Conservation (phyloP, 1,139 yeast species). For the Candida sp. region DNA sequence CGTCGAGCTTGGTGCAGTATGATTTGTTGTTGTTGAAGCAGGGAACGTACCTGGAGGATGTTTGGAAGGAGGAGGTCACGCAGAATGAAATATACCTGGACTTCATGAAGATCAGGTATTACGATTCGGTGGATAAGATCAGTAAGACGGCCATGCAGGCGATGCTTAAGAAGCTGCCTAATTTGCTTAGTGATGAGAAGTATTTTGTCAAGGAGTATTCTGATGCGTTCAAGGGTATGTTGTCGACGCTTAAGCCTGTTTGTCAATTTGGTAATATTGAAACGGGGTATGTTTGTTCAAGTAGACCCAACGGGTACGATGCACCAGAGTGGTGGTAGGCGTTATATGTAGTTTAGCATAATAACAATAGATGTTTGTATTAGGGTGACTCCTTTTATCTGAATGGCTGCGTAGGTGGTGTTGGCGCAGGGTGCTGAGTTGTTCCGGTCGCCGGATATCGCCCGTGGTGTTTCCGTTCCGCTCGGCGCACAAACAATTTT, state of each 20-base stretch:
- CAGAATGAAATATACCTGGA: conserved; percentile 13
- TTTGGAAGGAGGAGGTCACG: conserved; percentile 20
- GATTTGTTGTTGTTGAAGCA: conserved; percentile 31
- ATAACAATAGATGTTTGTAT: not conserved
- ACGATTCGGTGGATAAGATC: conserved; percentile 32
- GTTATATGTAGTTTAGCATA: conserved; percentile 10
- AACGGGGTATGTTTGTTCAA: conserved; percentile 25
- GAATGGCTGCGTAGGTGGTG: not conserved
- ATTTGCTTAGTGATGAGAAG: conserved; percentile 17
- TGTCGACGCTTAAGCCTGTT: conserved; percentile 31
- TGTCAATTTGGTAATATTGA: conserved; percentile 23
- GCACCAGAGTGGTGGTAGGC: conserved; percentile 25
- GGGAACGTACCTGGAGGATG: conserved; percentile 23
- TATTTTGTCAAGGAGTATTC: conserved; percentile 25
- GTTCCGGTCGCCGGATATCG: too few species aligned
- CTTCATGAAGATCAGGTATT: conserved; percentile 23
- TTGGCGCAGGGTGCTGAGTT: too few species aligned
- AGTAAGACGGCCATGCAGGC: conserved; percentile 26
- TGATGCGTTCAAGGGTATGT: conserved; percentile 26
- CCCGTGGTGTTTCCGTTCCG: too few species aligned
- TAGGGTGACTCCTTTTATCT: not conserved
- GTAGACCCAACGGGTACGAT: conserved; percentile 32
- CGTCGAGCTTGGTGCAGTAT: conserved; percentile 32
- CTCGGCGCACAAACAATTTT: too few species aligned
- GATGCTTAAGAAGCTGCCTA: conserved; percentile 23